These are phyloP conservation scores for Taphrina wiesneri DNA, from an alignment of 1,139 yeast genomes.

Conservation along the genomic window DNA sequence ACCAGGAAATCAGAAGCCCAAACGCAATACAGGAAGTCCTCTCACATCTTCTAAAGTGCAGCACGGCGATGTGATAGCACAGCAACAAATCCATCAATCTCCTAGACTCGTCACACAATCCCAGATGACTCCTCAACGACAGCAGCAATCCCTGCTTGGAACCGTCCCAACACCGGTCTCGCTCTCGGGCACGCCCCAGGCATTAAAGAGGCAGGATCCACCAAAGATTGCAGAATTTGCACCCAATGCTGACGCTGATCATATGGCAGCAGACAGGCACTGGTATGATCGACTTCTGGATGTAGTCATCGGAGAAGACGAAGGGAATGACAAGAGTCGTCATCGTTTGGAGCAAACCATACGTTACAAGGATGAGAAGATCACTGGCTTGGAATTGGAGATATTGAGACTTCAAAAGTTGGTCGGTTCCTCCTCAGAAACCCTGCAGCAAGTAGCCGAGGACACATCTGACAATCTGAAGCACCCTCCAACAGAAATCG, in stretches of 20 bases:
- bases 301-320: constrained; percentile 63
- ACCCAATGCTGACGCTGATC: constrained; percentile 15
- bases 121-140: constrained; percentile 8
- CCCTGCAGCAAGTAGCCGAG: neutral
- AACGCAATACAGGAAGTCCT: neutral
- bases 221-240: constrained; percentile 20
- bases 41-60: neutral
- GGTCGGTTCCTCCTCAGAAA: neutral
- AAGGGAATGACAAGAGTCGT: constrained; percentile 18
- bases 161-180: constrained; percentile 22
- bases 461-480: neutral
- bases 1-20: neutral
- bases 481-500: neutral
- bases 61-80: neutral
- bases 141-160: constrained; percentile 7
- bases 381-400: constrained; percentile 19
- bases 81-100: neutral
- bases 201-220: neutral
- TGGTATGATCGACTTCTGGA: constrained; percentile 54
- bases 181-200: constrained; percentile 13
- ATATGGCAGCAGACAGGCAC: constrained; percentile 17
- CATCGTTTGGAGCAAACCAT: constrained; percentile 20
- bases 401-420: constrained; percentile 15
- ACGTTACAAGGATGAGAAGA: constrained; percentile 11
- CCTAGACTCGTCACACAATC: constrained; percentile 10